These are phyloP conservation scores for Neckera pumila DNA, from an alignment of 225 moss, liverwort and hornwort genomes.

Conservation along the genomic window DNA sequence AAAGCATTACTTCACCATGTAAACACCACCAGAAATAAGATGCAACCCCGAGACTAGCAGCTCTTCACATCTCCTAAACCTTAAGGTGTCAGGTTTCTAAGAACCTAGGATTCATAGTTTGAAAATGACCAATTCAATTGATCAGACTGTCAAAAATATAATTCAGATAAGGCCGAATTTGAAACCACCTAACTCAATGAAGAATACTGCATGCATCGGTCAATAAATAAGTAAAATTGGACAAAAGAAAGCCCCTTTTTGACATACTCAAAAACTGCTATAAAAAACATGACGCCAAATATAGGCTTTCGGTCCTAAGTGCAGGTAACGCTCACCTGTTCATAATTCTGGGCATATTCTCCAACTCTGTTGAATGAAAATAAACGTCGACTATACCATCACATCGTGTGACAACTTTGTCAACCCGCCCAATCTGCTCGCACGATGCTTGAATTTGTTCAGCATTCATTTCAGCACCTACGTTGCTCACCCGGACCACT, in stretches of 20 bases:
- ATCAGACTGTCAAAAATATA: background rate
- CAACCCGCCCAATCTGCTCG: constrained; percentile 40
- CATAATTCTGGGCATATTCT: constrained; percentile 46
- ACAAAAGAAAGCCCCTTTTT: background rate
- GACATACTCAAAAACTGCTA: background rate
- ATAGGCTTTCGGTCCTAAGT: background rate
- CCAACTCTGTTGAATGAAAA: constrained; percentile 33
- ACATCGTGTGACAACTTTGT: constrained; percentile 35
- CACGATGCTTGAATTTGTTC: constrained; percentile 37
- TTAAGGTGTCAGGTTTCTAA: background rate
- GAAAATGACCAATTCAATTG: background rate
- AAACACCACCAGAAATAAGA: background rate
- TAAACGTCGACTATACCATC: constrained; percentile 40
- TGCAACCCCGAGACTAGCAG: background rate
- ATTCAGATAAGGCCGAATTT: background rate
- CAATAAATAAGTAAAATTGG: background rate
- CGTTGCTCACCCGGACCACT: constrained; percentile 44
- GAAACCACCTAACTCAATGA: background rate
- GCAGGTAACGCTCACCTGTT: constrained; percentile 20
- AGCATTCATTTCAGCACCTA: constrained; percentile 9
- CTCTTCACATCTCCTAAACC: background rate
- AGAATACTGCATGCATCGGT: background rate
- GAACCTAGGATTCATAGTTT: background rate
- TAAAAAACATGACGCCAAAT: background rate
- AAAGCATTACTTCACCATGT: background rate